phyloP scores from a whole-genome alignment of 179 eudicot species.

The Spinacia oleracea region DNA sequence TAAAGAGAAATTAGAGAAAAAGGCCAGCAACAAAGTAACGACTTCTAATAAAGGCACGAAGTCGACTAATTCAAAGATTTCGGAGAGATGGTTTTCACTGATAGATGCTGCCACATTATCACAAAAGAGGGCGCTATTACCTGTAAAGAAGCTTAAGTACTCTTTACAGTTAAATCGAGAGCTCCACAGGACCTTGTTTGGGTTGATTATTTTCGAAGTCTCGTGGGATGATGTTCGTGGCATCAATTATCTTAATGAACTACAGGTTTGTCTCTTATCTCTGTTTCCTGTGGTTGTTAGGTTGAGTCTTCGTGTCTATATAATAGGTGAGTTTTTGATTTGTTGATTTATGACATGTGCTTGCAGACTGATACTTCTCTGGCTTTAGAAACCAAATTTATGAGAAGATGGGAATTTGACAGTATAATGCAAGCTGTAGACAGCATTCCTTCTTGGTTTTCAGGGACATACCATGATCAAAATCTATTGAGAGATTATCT shows the following conservation, averaged over 20 bases:
- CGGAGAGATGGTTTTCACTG: constrained; percentile 69
- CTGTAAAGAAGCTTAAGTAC: constrained; percentile 76
- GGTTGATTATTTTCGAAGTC: constrained; percentile 91
- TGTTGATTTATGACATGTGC: constrained; percentile 20
- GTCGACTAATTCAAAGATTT: constrained; percentile 37
- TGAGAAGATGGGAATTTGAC: constrained; percentile 98
- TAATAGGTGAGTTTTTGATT: constrained; percentile 1
- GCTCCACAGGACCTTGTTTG: constrained; percentile 81
- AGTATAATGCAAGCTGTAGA: constrained; percentile 69
- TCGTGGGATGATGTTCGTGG: constrained; percentile 87
- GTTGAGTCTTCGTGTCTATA: constrained; percentile 7
- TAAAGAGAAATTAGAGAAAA: constrained; percentile 40
- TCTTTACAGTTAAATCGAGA: constrained; percentile 70
- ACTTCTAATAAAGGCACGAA: constrained; percentile 27
- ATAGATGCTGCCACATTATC: constrained; percentile 75
- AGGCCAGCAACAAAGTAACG: constrained; percentile 35
- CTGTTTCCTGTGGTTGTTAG: constrained; percentile 15
- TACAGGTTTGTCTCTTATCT: constrained; percentile 55
- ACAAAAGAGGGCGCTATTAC: constrained; percentile 73
- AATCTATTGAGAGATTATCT: constrained; percentile 64
- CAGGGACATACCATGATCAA: constrained; percentile 66
- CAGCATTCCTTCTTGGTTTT: constrained; percentile 73
- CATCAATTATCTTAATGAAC: constrained; percentile 88
- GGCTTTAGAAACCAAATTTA: constrained; percentile 75
- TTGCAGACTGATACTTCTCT: constrained; percentile 92